Base-by-base conservation (phyloP, 768 basidiomycete species). In the Boletus tylopilopsis region DNA sequence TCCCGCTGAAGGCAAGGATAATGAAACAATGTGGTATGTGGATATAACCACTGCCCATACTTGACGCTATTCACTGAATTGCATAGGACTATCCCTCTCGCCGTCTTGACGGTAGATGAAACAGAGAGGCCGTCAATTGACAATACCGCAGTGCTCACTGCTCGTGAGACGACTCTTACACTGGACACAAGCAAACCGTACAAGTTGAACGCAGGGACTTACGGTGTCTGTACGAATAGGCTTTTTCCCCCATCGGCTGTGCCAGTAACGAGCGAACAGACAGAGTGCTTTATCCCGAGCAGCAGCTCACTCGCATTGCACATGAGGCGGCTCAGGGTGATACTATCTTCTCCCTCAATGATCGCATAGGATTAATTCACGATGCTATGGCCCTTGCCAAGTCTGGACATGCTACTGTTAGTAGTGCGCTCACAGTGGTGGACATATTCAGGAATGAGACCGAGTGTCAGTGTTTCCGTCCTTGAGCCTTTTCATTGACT, bases 151-250 rank as follows among this genome's bases (percentile, higher is more conserved):
- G 64, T 96, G 43, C 76, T 99, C 25, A 70, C 76, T 52, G 76
- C 81, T 39, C 80, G 91, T 32, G 84, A 92, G 65, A 77, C 75
- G 33, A 75, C 72, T 18, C 78, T 94, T 57, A 66, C 78, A 18
- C 58, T 97, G n/a, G 85, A 91, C 65, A 88, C 82, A 12, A 80
- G 69, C 65, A 81, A 78, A 62, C 73, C 82, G 6, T 98, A 85
- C 77, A 98, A 98, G 71, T 71, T 98, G 53, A 98, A 98, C 63
- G 87, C 86, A 3, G 85, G 85, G 35, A 94, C 92, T 1, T 79
- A 80, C 43, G 93, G 94, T 51, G 89, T 95, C 58, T 98, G 91
- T 91, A 57, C 54, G 91, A 1, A 33, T 39, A 75, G 9, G n/a
- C 34, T 53, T 18, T 39, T 19, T 43, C 42, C 11, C 6, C 11